Evolutionary conservation across 2,329 filamentous ascomycete genomes (phyloP), one percentile per base, ranked within the genome.

Genomic region (Aspergillus pseudonomiae): DNA sequence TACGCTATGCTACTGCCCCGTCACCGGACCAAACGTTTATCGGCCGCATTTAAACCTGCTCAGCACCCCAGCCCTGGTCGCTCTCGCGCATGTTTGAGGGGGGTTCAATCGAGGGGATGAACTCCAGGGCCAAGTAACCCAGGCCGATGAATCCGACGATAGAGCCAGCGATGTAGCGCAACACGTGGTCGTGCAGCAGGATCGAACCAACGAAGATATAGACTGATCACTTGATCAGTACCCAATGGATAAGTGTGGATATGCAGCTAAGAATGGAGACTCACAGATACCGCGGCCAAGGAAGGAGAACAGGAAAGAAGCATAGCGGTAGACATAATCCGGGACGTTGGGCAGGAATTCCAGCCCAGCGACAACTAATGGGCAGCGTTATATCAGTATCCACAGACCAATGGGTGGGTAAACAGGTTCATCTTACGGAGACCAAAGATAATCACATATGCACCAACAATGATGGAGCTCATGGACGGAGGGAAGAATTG

Each of bases 231-330:
- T 62, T 54, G 60, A 59, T 67, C 28, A 65, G 52, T 28, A 50
- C 19, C 55, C 14, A 24, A 28, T 10, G 9, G 30, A 26, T 30
- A 21, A 14, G 26, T 11, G 43, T 19, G 16, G 21, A 16, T 10
- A 2, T 41, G 11, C 16, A 21, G 48, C 14, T 30, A 26, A 5
- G 10, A 21, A 46, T 41, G 26, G 32, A n/a, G 34, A 89, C 93
- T 82, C 88, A 97, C 94, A 98, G 78, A 93, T 85, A 80, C 95
- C 95, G 76, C 95, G 93, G 66, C 95, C 95, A 71, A 98, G 82
- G 85, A 99, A 98, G 63, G 92, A 96, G 85, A 98, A 98, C 80
- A 98, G 89, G 85, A 99, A 99, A 12, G 93, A 96, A 60, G 93
- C 94, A 83, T 98, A 97, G 81, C 93, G 90, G 63, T 93, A 91